phyloP scores from a whole-genome alignment of 306 rosid genomes.

The Gastrolobium villosum region DNA sequence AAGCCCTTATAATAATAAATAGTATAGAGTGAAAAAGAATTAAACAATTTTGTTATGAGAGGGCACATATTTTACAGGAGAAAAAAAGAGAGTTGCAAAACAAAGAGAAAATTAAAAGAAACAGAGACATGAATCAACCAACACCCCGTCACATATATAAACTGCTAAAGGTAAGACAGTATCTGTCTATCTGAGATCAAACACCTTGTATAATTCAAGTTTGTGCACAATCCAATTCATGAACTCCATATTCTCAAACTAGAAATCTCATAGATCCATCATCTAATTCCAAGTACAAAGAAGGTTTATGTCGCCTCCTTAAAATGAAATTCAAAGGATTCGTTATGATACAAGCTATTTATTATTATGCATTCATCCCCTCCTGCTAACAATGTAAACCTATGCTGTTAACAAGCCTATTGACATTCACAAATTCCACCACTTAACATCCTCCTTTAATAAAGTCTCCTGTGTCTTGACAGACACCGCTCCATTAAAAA shows the following conservation, averaged over 20 bases:
- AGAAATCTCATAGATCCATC: constrained; percentile 23
- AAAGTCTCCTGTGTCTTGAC: background rate
- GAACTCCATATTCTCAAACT: constrained; percentile 30
- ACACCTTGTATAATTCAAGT: constrained; percentile 26
- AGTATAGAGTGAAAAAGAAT: too few species aligned
- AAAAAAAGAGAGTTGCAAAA: constrained; percentile 13
- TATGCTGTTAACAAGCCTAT: background rate
- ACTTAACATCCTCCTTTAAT: background rate
- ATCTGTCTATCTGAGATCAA: constrained; percentile 31
- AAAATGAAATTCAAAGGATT: constrained; percentile 5
- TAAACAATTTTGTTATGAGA: background rate
- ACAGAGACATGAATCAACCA: background rate
- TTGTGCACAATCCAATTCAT: constrained; percentile 1
- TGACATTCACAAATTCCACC: background rate
- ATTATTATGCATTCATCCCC: constrained; percentile 7
- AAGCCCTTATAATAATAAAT: too few species aligned
- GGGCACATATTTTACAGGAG: background rate
- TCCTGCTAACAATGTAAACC: constrained; percentile 14
- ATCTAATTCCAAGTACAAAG: constrained; percentile 5
- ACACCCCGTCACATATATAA: background rate
- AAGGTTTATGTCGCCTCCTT: constrained; percentile 13
- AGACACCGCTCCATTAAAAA: constrained; percentile 7
- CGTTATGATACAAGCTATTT: background rate
- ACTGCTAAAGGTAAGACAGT: constrained; percentile 1
- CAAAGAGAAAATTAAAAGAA: constrained; percentile 15